These are phyloP conservation scores for Achlya hypogyna DNA, from an alignment of 352 stramenopile genomes.

Conservation along the genomic window DNA sequence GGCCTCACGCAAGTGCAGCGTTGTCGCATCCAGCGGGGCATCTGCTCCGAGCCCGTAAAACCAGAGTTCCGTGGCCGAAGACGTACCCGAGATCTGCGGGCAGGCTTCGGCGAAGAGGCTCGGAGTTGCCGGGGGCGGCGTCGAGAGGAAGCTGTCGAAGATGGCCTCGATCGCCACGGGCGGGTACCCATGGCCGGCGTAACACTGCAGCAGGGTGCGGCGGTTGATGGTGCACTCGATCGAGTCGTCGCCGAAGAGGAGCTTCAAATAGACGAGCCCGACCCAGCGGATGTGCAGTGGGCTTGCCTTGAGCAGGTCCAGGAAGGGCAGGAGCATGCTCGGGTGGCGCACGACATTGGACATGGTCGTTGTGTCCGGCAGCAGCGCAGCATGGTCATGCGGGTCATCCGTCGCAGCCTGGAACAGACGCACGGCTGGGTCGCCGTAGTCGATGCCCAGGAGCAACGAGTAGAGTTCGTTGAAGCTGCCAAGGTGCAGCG, in stretches of 20 bases:
- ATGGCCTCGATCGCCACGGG: slow-evolving; percentile 14
- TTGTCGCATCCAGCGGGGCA: not conserved
- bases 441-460: slow-evolving; percentile 35
- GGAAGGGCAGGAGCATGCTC: slow-evolving; percentile 59
- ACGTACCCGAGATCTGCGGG: not conserved
- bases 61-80: not conserved
- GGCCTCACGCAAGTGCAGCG: slow-evolving; percentile 1
- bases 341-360: slow-evolving; percentile 36
- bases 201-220: slow-evolving; percentile 44
- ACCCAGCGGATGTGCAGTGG: slow-evolving; percentile 51
- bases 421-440: slow-evolving; percentile 13
- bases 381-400: slow-evolving; percentile 25
- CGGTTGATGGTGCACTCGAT: slow-evolving; percentile 62
- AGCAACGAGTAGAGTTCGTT: slow-evolving; percentile 69
- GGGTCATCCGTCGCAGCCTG: slow-evolving; percentile 24
- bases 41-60: not conserved
- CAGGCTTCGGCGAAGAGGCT: slow-evolving; percentile 4
- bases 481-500: slow-evolving; percentile 70
- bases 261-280: slow-evolving; percentile 50
- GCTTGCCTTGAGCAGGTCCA: slow-evolving; percentile 44
- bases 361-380: slow-evolving; percentile 27
- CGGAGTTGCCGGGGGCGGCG: not conserved
- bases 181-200: slow-evolving; percentile 4
- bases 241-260: slow-evolving; percentile 53
- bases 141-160: slow-evolving; percentile 6